A percentile compares a stretch with the other conserved stretches of the same genome.
Conservation (phyloP, 495 filamentous ascomycete genomes). For the Aspergillus baeticus region DNA sequence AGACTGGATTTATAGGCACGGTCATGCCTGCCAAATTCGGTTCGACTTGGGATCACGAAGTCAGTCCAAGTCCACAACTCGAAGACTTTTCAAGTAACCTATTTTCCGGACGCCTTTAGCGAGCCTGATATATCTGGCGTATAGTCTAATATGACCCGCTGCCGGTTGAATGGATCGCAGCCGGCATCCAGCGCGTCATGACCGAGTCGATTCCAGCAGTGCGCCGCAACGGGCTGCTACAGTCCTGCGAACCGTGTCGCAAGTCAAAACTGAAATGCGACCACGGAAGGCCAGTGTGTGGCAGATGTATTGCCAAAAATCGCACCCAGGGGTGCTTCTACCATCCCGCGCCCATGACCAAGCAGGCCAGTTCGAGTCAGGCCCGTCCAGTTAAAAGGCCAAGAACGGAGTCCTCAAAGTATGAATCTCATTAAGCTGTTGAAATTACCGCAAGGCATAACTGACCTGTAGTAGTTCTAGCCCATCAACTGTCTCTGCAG, state of each 20-base stretch:
- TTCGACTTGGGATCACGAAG: too few relatives aligned
- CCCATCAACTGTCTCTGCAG: slow-evolving; percentile 22
- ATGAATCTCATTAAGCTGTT: slow-evolving; percentile 2
- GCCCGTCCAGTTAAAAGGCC: slow-evolving; percentile 9
- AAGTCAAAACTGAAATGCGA: slow-evolving; percentile 53
- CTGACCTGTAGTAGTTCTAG: slow-evolving; percentile 24
- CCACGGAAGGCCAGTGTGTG: slow-evolving; percentile 40
- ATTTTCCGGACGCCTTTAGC: too few relatives aligned
- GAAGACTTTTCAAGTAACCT: too few relatives aligned
- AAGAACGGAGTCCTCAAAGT: slow-evolving; percentile 28
- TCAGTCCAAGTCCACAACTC: too few relatives aligned
- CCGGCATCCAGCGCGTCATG: not conserved
- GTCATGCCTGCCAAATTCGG: too few relatives aligned
- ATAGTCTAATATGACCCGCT: not conserved
- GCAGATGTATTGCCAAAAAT: slow-evolving; percentile 34
- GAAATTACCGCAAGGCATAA: too few relatives aligned
- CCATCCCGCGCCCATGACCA: slow-evolving; percentile 47
- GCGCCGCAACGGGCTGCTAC: slow-evolving; percentile 46
- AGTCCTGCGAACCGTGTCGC: slow-evolving; percentile 54
- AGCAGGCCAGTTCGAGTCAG: slow-evolving; percentile 19
- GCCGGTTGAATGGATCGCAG: not conserved
- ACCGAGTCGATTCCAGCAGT: slow-evolving; percentile 24
- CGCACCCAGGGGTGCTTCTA: slow-evolving; percentile 39
- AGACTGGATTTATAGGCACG: too few relatives aligned
- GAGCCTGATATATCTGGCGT: not conserved